Base-by-base conservation (phyloP, 1,284 basidiomycete genomes). In the Cutaneotrichosporon cavernicola region DNA sequence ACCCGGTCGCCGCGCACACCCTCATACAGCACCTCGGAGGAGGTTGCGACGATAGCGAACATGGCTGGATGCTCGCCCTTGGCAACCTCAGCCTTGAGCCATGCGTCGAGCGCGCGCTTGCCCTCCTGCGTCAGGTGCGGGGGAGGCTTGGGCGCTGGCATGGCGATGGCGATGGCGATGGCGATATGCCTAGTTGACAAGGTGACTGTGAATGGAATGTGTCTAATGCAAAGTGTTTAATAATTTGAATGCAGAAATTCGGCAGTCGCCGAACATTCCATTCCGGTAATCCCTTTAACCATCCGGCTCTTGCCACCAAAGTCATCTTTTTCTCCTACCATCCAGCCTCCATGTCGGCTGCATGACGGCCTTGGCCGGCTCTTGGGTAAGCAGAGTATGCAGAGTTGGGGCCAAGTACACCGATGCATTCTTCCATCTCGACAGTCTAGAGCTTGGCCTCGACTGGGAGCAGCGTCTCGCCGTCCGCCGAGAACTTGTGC, bases 1-100 rank as follows among this genome's bases (percentile, higher is more conserved):
- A 69, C 65, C 47, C 50, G 62, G 30, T 73, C 70, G 13, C 75
- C 76, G 21, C 63, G 62, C 40, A 68, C 63, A 55, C 69, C 67
- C 43, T 61, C 68, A 57, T 73, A 75, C 1, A 78, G 60, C 52
- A 68, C 63, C 34, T 73, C 72, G 21, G 72, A 66, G 8, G 69
- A 67, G 32, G 67, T 75, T 22, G 73, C 69, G 7, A 69, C 72
- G 7, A 69, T 73, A 47, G 70, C 68, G 58, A 72, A 74, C 18
- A 72, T 49, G 4, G 72, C 70, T 7, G 76, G 75, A 2, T 66
- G 38, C 26, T 60, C 63, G 26, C 63, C 64, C n/a, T 58, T 47
- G 32, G 69, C 58, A 49, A 71, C 69, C 8, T 62, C 63, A 22
- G 65, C 53, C 32, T 65, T 53, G 26, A 73, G 60, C 5, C 69